Evolutionary conservation across 2,329 filamentous ascomycete genomes (phyloP).

Genomic region (Pseudodiploospora longispora): DNA sequence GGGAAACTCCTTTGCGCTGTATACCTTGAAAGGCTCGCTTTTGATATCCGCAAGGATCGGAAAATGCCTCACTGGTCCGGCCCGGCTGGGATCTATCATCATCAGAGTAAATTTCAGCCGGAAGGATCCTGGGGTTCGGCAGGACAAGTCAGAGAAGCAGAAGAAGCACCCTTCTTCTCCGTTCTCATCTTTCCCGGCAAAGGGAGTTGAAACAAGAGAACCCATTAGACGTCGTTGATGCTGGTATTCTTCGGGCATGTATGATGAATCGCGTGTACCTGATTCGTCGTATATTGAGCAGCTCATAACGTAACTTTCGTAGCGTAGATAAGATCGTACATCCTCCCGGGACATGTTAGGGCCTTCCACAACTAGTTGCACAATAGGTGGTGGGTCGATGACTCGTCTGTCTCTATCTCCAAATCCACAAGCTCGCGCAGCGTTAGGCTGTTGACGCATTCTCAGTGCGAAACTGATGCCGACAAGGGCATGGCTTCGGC

Average conservation of each 20-base stretch:
- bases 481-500: slow-evolving; percentile 11
- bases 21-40: slow-evolving; percentile 70
- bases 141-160: slow-evolving; percentile 76
- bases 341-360: slow-evolving; percentile 47
- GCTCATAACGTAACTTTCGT: slow-evolving; percentile 63
- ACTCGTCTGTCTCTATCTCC: slow-evolving; percentile 74
- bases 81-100: slow-evolving; percentile 55
- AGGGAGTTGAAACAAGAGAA: slow-evolving; percentile 67
- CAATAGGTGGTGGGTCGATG: slow-evolving; percentile 76
- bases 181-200: slow-evolving; percentile 66
- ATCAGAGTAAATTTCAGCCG: slow-evolving; percentile 67
- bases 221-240: slow-evolving; percentile 74
- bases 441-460: slow-evolving; percentile 70
- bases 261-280: slow-evolving; percentile 59
- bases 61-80: slow-evolving; percentile 36
- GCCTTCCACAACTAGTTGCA: slow-evolving; percentile 62
- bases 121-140: slow-evolving; percentile 68
- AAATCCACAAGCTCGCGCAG: slow-evolving; percentile 74
- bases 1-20: slow-evolving; percentile 78
- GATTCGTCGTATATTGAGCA: slow-evolving; percentile 68
- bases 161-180: slow-evolving; percentile 74
- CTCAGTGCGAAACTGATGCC: slow-evolving; percentile 22
- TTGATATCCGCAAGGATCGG: slow-evolving; percentile 45
- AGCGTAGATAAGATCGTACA: slow-evolving; percentile 40
- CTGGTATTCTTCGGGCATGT: slow-evolving; percentile 62